These are phyloP conservation scores for Panicum miliaceum DNA, from an alignment of 176 grass and related monocot genomes.

Conservation along the genomic window DNA sequence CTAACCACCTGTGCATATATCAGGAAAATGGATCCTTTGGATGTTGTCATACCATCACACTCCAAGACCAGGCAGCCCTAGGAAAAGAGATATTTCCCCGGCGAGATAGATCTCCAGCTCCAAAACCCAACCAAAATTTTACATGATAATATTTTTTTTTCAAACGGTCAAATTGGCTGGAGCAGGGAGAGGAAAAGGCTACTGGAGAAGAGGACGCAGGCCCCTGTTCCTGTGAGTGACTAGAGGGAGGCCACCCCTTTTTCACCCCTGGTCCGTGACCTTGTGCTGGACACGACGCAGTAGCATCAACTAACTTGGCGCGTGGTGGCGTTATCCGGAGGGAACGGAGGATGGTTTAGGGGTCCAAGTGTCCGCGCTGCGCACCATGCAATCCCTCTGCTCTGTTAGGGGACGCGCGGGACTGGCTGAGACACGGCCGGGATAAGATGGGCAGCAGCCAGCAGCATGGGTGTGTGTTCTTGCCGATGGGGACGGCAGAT, in stretches of 20 bases:
- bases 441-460: slow-evolving; percentile 49
- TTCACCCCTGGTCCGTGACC: slow-evolving; percentile 11
- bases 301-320: neutral
- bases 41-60: neutral
- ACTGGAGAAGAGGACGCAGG: neutral
- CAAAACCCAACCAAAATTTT: neutral
- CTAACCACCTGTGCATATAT: neutral
- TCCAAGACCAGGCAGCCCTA: neutral
- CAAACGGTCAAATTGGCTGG: neutral
- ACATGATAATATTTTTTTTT: neutral
- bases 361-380: slow-evolving; percentile 47
- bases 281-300: neutral
- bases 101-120: neutral
- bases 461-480: slow-evolving; percentile 25
- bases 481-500: slow-evolving; percentile 30
- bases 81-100: neutral
- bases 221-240: neutral
- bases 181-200: neutral
- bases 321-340: slow-evolving; percentile 14
- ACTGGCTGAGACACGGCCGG: too few relatives aligned
- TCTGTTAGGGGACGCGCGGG: too few relatives aligned
- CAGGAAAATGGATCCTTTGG: neutral
- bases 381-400: slow-evolving; percentile 38
- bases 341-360: slow-evolving; percentile 45
- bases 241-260: neutral